Evolutionary conservation across 192 early-diverging fungal genomes (phyloP), one percentile per base, ranked within the genome.

Genomic region (Phycomyces blakesleeanus): DNA sequence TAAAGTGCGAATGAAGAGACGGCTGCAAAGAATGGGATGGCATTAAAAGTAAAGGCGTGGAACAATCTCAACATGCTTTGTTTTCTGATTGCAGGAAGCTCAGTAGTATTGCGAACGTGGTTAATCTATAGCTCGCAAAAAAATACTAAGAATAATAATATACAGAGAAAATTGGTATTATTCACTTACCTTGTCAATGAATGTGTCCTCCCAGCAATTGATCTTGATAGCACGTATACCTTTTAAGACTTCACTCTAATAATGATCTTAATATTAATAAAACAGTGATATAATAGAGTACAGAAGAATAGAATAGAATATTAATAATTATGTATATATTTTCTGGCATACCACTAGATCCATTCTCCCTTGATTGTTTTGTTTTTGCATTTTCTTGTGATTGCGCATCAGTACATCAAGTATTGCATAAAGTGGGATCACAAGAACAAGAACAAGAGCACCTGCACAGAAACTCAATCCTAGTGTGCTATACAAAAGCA

Each of bases 401-500:
- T 63, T 77, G 34, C 89, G 84, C 75, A 89, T 86, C 49, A 64
- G 76, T 9, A 72, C 79, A 2, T 86, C 85, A n/a, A 95, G 59
- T 38, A 77, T 70, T 24, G 83, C 84, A 63, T 94, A 93, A 52
- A 92, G 34, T 0, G 93, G 93, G 41, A 92, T 86, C 59, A 81
- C 82, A 24, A 91, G 24, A 44, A 98, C 65, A 86, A 98, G 90
- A 22, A 92, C 73, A 6, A 70, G 79, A 0, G 96, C 86, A 63
- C 96, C 96, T 39, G 90, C 93, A 81, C 90, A 91, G 38, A 88
- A 83, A 21, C 88, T 81, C 53, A 83, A 80, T 0, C 94, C 90
- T 64, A 98, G 85, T 0, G 91, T 91, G 29, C 83, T 56, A 78
- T 89, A 89, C 41, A 98, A 76, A 60, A 96, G 79, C 50, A 82